Evolutionary conservation across 208 protist species (phyloP).

Genomic region (Lotmaria passim): DNA sequence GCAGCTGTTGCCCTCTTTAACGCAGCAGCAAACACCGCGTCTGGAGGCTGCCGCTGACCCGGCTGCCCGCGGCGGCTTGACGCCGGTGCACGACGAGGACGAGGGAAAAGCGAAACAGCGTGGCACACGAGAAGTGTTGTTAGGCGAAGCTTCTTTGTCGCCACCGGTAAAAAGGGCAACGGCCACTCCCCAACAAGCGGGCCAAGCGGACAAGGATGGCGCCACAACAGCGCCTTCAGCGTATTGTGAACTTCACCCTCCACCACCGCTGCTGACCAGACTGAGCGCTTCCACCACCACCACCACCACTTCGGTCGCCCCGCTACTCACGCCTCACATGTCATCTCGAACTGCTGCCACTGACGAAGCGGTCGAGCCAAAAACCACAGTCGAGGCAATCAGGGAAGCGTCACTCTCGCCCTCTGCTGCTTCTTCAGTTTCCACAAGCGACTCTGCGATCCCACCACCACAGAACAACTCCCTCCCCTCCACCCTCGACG

Average conservation of each 20-base stretch:
- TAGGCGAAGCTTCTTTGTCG: conserved; percentile 23
- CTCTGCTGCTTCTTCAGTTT: not conserved
- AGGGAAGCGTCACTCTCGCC: not conserved
- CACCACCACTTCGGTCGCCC: not conserved
- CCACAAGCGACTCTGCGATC: not conserved
- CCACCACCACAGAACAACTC: not conserved
- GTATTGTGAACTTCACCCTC: not conserved
- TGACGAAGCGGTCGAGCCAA: too few species aligned
- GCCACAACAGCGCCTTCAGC: not conserved
- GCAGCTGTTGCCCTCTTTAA: conserved; percentile 13
- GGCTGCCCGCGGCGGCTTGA: not conserved
- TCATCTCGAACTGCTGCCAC: not conserved
- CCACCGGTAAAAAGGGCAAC: conserved; percentile 23
- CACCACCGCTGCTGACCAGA: not conserved
- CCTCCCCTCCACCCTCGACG: conserved; percentile 36
- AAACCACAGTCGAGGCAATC: not conserved
- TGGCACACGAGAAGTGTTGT: conserved; percentile 20
- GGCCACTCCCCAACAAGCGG: conserved; percentile 16
- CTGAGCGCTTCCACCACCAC: conserved; percentile 1
- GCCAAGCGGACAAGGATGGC: too few species aligned
- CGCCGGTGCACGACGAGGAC: not conserved
- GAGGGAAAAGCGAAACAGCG: not conserved
- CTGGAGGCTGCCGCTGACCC: not conserved
- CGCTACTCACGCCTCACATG: conserved; percentile 7
- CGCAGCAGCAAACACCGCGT: conserved; percentile 13